Evolutionary conservation across 139 green algal genomes (phyloP).

Genomic region (Tetraselmis chui): DNA sequence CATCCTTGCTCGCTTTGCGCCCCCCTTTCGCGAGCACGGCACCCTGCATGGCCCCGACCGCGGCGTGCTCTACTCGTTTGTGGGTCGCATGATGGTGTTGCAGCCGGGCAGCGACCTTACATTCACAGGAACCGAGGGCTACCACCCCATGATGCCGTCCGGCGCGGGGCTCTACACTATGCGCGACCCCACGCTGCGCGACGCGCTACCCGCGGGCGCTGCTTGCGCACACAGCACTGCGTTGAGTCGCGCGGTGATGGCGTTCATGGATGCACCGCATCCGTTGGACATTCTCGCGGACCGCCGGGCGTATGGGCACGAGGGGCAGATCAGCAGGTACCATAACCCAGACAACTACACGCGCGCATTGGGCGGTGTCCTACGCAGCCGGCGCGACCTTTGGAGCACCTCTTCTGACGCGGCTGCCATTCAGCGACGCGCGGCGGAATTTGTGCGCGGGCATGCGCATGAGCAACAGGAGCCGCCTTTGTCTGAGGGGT

Average conservation of each 20-base stretch:
- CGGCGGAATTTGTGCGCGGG: background rate
- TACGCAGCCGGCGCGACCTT: conserved; percentile 9
- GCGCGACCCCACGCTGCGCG: conserved; percentile 13
- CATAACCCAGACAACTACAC: conserved; percentile 97
- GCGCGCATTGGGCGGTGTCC: conserved; percentile 34
- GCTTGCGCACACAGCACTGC: conserved; percentile 7
- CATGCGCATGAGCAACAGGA: no score
- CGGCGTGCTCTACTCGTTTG: conserved; percentile 79
- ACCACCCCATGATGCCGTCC: conserved; percentile 78
- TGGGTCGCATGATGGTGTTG: conserved; percentile 81
- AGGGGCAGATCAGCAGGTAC: conserved; percentile 82
- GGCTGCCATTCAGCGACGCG: background rate
- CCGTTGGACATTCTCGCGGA: conserved; percentile 88
- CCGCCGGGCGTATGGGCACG: conserved; percentile 67
- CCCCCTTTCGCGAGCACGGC: conserved; percentile 69
- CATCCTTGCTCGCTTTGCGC: conserved; percentile 50
- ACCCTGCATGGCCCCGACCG: conserved; percentile 43
- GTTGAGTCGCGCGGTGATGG: conserved; percentile 52
- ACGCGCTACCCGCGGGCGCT: background rate
- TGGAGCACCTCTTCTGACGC: background rate
- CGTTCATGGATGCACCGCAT: conserved; percentile 87
- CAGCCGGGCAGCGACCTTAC: conserved; percentile 59
- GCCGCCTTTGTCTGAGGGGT: no score
- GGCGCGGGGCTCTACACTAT: conserved; percentile 66
- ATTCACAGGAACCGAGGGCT: conserved; percentile 43